Conservation (phyloP, 1,139 yeast genomes). For the Scheffersomyces cryptocercus region DNA sequence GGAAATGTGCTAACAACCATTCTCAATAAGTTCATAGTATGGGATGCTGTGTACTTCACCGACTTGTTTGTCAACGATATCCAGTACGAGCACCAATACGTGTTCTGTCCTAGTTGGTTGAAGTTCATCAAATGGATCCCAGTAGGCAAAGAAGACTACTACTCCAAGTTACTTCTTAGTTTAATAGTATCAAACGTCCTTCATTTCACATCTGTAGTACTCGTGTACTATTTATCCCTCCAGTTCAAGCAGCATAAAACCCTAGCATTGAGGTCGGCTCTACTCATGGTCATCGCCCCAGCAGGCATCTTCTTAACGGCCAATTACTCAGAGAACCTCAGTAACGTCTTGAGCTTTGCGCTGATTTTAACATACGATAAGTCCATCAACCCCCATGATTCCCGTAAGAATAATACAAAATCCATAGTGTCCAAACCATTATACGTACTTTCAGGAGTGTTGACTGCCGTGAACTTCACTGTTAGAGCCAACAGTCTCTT, state of each 20-base stretch:
- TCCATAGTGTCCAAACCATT: conserved; percentile 8
- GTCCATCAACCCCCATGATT: conserved; percentile 21
- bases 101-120: conserved; percentile 83
- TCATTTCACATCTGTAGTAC: conserved; percentile 51
- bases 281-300: conserved; percentile 53
- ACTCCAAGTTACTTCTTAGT: conserved; percentile 44
- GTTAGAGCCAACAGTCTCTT: conserved; percentile 77
- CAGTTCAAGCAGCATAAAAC: conserved; percentile 10
- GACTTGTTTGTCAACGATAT: conserved; percentile 54
- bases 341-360: conserved; percentile 63
- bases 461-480: conserved; percentile 58
- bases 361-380: conserved; percentile 57
- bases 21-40: conserved; percentile 58
- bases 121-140: conserved; percentile 38
- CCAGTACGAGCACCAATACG: conserved; percentile 83
- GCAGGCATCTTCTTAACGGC: conserved; percentile 79
- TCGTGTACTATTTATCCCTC: conserved; percentile 53
- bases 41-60: conserved; percentile 86
- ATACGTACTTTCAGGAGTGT: conserved; percentile 58
- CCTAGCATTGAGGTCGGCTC: conserved; percentile 2
- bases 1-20: conserved; percentile 13
- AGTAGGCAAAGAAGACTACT: conserved; percentile 30
- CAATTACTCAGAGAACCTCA: conserved; percentile 76
- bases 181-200: conserved; percentile 51
- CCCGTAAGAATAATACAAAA: conserved; percentile 7